Base-by-base conservation (phyloP, 306 rosid genomes). In the Canavalia ensiformis region DNA sequence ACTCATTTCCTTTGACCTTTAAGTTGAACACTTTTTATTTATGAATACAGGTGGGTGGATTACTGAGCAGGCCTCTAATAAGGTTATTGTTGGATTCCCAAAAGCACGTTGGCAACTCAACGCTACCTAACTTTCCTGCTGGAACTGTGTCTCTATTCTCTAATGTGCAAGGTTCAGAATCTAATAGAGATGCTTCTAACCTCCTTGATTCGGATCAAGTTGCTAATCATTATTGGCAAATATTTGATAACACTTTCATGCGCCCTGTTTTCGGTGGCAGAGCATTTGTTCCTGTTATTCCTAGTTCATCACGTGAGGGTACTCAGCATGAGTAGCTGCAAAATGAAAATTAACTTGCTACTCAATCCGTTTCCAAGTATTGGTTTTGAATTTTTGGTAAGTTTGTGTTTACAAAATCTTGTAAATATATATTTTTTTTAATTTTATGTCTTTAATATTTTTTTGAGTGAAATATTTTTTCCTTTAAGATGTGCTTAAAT, bases 211-310 rank as follows among this genome's bases (percentile, higher is more conserved):
- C 87, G 3, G 60, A 59, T 37, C 65, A 12, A 51, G 71, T 82
- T 3, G 83, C 88, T 6, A 88, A 84, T 77, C 44, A 76, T 80
- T 83, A 76, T 33, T 91, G 91, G 91, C 78, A 86, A 6, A 46
- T 0, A 71, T 84, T 91, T 56, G 93, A 89, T n/a, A 68, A 89
- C 68, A 3, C 82, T 29, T 72, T 68, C 82, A 86, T 91, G 95
- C 91, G 92, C 18, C 92, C 92, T 11, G 77, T 89, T n/a, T 91
- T 91, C 60, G 93, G 91, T 3, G 90, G 92, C 13, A 85, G 92
- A 64, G 89, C 90, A n/a, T 86, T 86, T 39, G 88, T 68, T 45
- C 87, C 82, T 2, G 28, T 33, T 11, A 0, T 5, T 72, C 82
- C 80, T 7, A 13, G 30, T 76, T 83, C 88, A 31, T 77, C 75